These are phyloP conservation scores for Rhododendron simsii DNA, from an alignment of 148 eudicot genomes.

Conservation along the genomic window DNA sequence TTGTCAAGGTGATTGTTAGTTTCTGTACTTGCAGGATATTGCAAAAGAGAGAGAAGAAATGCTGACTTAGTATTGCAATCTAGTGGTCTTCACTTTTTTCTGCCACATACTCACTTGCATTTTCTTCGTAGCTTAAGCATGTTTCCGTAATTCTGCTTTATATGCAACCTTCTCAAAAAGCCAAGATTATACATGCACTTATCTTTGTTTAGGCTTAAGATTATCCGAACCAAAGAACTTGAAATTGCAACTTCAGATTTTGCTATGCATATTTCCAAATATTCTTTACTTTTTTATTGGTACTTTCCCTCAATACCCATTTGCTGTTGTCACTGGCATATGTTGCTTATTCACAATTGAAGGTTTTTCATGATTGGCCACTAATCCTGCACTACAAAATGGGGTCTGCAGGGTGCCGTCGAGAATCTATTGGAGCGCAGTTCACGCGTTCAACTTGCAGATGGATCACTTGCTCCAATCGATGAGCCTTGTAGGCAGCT, in stretches of 20 bases:
- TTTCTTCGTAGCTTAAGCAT: background rate
- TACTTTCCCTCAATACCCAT: background rate
- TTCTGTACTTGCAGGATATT: background rate
- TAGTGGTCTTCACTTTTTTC: background rate
- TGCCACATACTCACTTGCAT: background rate
- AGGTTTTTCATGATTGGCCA: background rate
- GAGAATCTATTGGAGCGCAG: constrained; percentile 79
- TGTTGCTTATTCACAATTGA: background rate
- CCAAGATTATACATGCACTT: background rate
- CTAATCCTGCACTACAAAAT: background rate
- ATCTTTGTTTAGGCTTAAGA: background rate
- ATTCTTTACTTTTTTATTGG: background rate
- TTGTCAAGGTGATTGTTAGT: constrained; percentile 62
- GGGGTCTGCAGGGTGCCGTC: constrained; percentile 71
- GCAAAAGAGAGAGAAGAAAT: background rate
- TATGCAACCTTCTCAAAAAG: background rate
- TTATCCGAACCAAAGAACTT: background rate
- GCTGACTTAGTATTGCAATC: background rate
- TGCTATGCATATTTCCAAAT: background rate
- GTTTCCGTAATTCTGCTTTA: background rate
- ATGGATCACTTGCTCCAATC: constrained; percentile 64
- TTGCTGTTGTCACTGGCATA: background rate
- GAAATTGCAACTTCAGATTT: background rate
- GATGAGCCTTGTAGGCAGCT: constrained; percentile 63
- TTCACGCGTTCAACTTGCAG: constrained; percentile 68